These are phyloP conservation scores for Tricholoma bakamatsutake DNA, from an alignment of 768 basidiomycete genomes.

Conservation along the genomic window DNA sequence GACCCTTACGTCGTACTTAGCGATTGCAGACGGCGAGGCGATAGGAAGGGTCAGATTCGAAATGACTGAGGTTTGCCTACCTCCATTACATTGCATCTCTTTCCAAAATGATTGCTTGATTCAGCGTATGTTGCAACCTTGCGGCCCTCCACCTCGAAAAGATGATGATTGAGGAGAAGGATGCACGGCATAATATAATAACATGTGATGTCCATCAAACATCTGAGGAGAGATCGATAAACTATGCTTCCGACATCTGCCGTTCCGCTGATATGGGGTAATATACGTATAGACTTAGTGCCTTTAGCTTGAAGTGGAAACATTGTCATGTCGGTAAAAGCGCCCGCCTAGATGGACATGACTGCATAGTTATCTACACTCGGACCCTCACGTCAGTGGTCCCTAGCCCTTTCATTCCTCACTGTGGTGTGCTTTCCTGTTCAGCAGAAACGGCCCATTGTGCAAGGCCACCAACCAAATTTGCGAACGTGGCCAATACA, in stretches of 20 bases:
- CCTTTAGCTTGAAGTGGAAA: neutral
- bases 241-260: neutral
- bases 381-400: conserved; percentile 1
- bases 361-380: conserved; percentile 8
- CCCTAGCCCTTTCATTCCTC: neutral
- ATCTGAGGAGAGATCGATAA: neutral
- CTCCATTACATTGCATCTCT: conserved; percentile 4
- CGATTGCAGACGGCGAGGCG: conserved; percentile 93
- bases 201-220: neutral
- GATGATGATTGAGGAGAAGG: conserved; percentile 57
- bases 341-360: conserved; percentile 10
- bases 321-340: neutral
- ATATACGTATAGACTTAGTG: too few relatives aligned
- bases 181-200: neutral
- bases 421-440: neutral
- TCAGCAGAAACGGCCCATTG: neutral
- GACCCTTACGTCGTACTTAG: conserved; percentile 76
- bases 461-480: conserved; percentile 1
- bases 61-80: conserved; percentile 77
- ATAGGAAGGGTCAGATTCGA: conserved; percentile 87
- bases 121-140: conserved; percentile 92
- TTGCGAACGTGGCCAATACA: neutral
- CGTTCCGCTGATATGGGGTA: neutral
- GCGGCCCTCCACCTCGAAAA: conserved; percentile 86
- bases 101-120: conserved; percentile 5